Conservation (phyloP, 2,329 filamentous ascomycete genomes). For the Ophiosphaerella korrae region DNA sequence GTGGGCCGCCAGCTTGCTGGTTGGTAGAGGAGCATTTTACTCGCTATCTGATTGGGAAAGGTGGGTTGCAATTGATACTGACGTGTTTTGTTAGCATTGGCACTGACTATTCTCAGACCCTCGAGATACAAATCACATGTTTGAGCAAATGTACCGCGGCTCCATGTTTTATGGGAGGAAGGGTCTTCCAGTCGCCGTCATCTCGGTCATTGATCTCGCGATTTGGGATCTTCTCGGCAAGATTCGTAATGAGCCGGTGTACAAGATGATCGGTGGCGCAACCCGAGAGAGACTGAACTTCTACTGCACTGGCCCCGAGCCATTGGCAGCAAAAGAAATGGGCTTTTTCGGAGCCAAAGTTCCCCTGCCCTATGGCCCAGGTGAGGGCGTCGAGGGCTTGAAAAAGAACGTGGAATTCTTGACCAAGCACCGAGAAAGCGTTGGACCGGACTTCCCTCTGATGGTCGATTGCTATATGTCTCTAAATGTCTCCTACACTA, state of each 20-base stretch:
- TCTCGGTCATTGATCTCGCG: constrained; percentile 91
- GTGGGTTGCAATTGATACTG: constrained; percentile 41
- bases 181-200: constrained; percentile 85
- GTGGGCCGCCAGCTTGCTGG: constrained; percentile 92
- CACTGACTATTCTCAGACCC: constrained; percentile 64
- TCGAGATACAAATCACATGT: constrained; percentile 86
- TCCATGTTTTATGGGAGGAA: constrained; percentile 98
- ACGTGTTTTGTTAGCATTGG: neutral
- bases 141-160: constrained; percentile 94
- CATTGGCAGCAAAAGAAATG: constrained; percentile 77
- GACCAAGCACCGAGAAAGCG: constrained; percentile 78
- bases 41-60: constrained; percentile 83
- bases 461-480: constrained; percentile 99
- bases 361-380: constrained; percentile 85
- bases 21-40: constrained; percentile 92
- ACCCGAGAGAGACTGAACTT: constrained; percentile 83
- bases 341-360: constrained; percentile 93
- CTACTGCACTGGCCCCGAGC: constrained; percentile 92
- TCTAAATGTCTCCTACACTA: constrained; percentile 88
- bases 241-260: constrained; percentile 89
- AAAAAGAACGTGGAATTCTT: constrained; percentile 91
- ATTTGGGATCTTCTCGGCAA: constrained; percentile 93
- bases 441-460: constrained; percentile 88
- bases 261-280: constrained; percentile 91
- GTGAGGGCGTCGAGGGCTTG: constrained; percentile 80